Evolutionary conservation across 345 rosid species (phyloP).

Genomic region (Lepidium didymum): DNA sequence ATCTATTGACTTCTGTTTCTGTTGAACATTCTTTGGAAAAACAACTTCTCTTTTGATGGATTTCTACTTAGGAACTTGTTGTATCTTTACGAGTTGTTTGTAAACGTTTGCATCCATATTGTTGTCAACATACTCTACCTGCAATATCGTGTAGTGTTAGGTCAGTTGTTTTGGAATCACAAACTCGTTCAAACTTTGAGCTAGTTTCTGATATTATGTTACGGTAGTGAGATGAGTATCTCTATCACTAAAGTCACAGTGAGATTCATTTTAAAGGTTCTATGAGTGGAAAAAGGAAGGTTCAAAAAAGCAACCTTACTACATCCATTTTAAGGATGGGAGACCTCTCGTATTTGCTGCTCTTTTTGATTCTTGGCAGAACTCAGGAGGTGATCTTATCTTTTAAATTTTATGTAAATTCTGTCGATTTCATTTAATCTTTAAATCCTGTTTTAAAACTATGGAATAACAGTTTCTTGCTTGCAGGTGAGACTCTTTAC

Average conservation of each 20-base stretch:
- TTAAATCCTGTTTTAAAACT: background rate
- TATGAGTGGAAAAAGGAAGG: slow-evolving; percentile 97
- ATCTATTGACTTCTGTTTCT: background rate
- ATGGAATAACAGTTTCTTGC: background rate
- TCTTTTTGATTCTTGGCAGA: slow-evolving; percentile 80
- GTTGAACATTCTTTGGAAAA: background rate
- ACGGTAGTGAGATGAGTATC: background rate
- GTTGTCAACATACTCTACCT: background rate
- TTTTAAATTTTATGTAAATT: background rate
- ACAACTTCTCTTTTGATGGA: background rate
- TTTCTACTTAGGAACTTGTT: background rate
- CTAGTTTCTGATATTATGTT: background rate
- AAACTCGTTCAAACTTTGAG: background rate
- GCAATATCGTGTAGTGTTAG: background rate
- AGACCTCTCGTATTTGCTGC: slow-evolving; percentile 90
- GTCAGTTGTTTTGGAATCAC: background rate
- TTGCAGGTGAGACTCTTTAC: slow-evolving; percentile 65
- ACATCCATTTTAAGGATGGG: slow-evolving; percentile 75
- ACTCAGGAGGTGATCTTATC: slow-evolving; percentile 48
- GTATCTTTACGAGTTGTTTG: background rate
- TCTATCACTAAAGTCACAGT: background rate
- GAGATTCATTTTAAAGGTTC: slow-evolving; percentile 41
- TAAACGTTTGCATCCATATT: background rate
- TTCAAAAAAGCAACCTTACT: slow-evolving; percentile 84
- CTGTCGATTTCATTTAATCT: background rate